Conservation (phyloP, 2,329 filamentous ascomycete genomes). For the Thielaviopsis euricoi region DNA sequence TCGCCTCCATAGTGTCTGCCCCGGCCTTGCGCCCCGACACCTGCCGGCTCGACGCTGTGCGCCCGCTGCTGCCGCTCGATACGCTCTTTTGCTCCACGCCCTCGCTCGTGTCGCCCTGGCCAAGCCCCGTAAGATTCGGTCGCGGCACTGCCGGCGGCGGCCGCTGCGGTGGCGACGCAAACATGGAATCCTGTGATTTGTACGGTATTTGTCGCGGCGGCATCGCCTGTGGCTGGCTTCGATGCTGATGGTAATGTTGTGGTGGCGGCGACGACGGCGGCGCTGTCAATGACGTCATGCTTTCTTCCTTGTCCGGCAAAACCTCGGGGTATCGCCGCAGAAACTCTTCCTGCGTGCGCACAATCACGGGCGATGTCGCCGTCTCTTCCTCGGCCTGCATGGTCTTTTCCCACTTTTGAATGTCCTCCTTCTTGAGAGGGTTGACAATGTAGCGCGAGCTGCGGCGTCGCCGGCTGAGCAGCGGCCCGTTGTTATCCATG, state of each 20-base stretch:
- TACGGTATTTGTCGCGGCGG: background rate
- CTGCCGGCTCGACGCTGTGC: background rate
- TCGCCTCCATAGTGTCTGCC: conserved; percentile 20
- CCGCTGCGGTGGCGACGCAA: conserved; percentile 12
- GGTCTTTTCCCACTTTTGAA: conserved; percentile 63
- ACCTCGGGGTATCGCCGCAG: conserved; percentile 64
- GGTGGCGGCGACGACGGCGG: conserved; percentile 15
- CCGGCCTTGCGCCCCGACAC: conserved; percentile 16
- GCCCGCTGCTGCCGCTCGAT: conserved; percentile 1
- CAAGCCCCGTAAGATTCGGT: conserved; percentile 29
- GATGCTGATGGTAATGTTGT: too few species aligned
- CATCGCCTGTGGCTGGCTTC: background rate
- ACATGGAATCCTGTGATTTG: conserved; percentile 8
- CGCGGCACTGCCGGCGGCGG: conserved; percentile 56
- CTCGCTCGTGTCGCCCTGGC: conserved; percentile 6
- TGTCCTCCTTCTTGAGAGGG: conserved; percentile 65
- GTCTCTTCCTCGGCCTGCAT: conserved; percentile 47
- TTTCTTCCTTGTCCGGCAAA: conserved; percentile 37
- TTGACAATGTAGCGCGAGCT: conserved; percentile 35
- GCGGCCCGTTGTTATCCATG: background rate
- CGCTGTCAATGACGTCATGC: conserved; percentile 29
- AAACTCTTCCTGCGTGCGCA: conserved; percentile 69
- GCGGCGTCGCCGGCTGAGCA: conserved; percentile 15
- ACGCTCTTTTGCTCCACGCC: conserved; percentile 19
- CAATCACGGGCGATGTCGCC: conserved; percentile 35